Evolutionary conservation across 2,329 filamentous ascomycete genomes (phyloP).

Genomic region (Akanthomyces muscarius): DNA sequence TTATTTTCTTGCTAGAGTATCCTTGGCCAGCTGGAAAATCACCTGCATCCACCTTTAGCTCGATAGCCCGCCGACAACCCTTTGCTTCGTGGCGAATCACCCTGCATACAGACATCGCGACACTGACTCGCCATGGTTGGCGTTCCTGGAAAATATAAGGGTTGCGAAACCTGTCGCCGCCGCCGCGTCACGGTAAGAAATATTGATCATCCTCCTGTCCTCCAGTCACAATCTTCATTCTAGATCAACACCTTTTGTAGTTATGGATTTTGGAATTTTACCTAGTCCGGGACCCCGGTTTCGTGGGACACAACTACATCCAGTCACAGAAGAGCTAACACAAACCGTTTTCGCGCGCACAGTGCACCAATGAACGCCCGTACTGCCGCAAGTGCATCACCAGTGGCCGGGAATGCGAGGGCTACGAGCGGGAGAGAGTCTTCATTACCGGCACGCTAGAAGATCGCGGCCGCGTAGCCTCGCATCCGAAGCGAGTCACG

Average conservation of each 20-base stretch:
- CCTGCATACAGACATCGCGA: constrained; percentile 9
- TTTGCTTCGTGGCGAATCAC: constrained; percentile 19
- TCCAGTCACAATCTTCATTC: neutral
- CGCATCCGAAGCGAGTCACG: constrained; percentile 45
- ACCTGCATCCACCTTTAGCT: constrained; percentile 14
- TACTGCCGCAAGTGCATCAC: constrained; percentile 57
- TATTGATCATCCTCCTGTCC: neutral
- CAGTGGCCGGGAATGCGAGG: constrained; percentile 54
- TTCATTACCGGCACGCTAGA: constrained; percentile 60
- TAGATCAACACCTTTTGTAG: neutral
- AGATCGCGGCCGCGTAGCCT: constrained; percentile 52
- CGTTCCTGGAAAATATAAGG: constrained; percentile 60
- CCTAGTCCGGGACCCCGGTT: neutral
- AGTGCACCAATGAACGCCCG: constrained; percentile 61
- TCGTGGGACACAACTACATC: neutral
- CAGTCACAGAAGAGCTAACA: neutral
- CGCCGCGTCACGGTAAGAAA: constrained; percentile 54
- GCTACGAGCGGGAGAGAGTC: constrained; percentile 59
- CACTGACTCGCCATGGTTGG: constrained; percentile 48
- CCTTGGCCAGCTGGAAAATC: constrained; percentile 15
- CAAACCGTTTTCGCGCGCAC: neutral
- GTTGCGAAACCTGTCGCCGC: constrained; percentile 58
- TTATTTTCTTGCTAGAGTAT: neutral
- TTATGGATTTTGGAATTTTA: too few species aligned
- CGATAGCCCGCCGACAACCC: neutral